Evolutionary conservation across 2,329 filamentous ascomycete genomes (phyloP).

Genomic region (Sporothrix pallida): DNA sequence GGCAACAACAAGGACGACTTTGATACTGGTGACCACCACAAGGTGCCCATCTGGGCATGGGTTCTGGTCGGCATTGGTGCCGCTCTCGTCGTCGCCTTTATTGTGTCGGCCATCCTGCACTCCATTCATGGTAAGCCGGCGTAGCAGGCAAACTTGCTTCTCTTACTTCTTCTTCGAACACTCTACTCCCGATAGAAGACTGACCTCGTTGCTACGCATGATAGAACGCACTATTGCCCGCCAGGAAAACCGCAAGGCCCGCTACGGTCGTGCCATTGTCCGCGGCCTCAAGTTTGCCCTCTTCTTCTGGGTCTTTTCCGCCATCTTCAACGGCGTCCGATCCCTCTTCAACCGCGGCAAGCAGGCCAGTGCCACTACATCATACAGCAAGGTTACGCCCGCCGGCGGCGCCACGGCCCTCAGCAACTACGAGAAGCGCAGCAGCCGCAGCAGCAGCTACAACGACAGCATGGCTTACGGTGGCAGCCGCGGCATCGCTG

Average conservation of each 20-base stretch:
- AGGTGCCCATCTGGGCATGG: constrained; percentile 30
- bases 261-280: constrained; percentile 7
- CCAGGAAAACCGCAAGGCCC: constrained; percentile 25
- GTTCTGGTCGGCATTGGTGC: constrained; percentile 29
- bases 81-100: not conserved
- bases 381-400: constrained; percentile 22
- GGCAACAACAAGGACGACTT: constrained; percentile 3
- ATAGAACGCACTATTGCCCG: constrained; percentile 17
- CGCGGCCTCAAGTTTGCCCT: constrained; percentile 29
- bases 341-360: not conserved
- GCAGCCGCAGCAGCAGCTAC: constrained; percentile 15
- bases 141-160: not conserved
- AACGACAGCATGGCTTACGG: constrained; percentile 8
- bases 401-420: not conserved
- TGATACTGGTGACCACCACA: not conserved
- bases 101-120: not conserved
- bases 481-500: not conserved
- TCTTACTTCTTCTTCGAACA: not conserved
- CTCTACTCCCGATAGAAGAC: not conserved
- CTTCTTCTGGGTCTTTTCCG: constrained; percentile 31
- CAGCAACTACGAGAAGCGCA: constrained; percentile 19
- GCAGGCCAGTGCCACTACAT: not conserved
- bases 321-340: constrained; percentile 17
- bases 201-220: not conserved
- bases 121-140: not conserved